Conservation (phyloP, 2,329 filamentous ascomycete species). For the Alternaria gansuensis region DNA sequence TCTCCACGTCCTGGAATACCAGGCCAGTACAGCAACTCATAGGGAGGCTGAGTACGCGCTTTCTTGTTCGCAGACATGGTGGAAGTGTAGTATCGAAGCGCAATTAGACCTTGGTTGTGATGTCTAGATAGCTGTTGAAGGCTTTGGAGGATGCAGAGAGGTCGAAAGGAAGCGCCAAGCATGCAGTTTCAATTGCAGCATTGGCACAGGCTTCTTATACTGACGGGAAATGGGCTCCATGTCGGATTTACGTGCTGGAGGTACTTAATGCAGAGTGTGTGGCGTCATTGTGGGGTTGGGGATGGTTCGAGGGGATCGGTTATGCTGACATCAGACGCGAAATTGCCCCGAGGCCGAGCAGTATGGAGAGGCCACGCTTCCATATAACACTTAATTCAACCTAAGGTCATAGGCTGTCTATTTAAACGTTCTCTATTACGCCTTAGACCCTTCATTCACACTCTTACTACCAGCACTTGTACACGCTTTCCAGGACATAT, state of each 20-base stretch:
- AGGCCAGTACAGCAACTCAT: conserved; percentile 77
- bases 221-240: neutral
- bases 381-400: neutral
- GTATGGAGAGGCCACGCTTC: neutral
- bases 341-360: conserved; percentile 7
- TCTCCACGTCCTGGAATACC: conserved; percentile 77
- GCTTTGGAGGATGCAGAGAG: conserved; percentile 3
- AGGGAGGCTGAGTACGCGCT: conserved; percentile 55
- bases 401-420: neutral
- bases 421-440: neutral
- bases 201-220: neutral
- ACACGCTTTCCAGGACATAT: neutral
- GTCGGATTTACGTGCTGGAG: conserved; percentile 7
- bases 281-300: conserved; percentile 31
- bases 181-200: conserved; percentile 12
- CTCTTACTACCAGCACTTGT: too few relatives aligned
- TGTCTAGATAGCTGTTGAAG: neutral
- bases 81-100: conserved; percentile 2
- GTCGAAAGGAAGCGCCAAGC: conserved; percentile 1
- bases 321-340: conserved; percentile 7
- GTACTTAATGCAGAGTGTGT: neutral
- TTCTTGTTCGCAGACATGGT: conserved; percentile 41
- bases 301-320: neutral
- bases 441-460: too few relatives aligned
- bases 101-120: neutral